phyloP scores from a whole-genome alignment of 2,329 filamentous ascomycete genomes.

The Sarocladium strictum region DNA sequence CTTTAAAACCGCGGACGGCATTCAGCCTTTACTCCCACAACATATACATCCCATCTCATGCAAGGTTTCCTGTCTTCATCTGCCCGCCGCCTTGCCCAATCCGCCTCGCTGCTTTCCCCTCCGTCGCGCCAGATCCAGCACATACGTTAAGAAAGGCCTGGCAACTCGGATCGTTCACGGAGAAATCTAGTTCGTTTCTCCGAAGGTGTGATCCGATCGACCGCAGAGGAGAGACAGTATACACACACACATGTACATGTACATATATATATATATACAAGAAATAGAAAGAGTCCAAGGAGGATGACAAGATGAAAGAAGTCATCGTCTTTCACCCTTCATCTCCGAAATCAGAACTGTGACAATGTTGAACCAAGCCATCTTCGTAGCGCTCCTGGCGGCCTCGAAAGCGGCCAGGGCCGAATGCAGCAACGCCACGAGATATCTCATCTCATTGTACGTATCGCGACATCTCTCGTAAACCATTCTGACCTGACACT shows the following conservation, averaged over 20 bases:
- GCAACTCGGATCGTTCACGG: too few species aligned
- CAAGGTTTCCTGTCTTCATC: not conserved
- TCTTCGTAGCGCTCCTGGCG: not conserved
- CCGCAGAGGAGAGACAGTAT: too few species aligned
- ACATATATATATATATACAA: not conserved
- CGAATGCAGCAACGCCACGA: not conserved
- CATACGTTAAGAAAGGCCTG: too few species aligned
- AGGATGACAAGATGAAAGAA: too few species aligned
- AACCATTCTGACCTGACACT: too few species aligned
- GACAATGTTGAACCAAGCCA: not conserved
- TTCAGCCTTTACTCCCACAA: too few species aligned
- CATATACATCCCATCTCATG: not conserved
- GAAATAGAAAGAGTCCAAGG: not conserved
- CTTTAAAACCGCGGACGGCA: too few species aligned
- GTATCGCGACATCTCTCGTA: not conserved
- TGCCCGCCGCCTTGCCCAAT: not conserved
- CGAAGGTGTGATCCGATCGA: too few species aligned
- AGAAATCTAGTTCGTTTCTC: too few species aligned
- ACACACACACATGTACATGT: not conserved
- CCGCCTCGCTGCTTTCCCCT: not conserved
- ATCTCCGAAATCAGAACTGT: too few species aligned
- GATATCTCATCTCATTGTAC: constrained; percentile 9
- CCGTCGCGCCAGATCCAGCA: not conserved
- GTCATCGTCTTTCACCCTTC: too few species aligned
- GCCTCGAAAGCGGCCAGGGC: not conserved